Conservation (phyloP, 495 filamentous ascomycete genomes). For the Xylaria telfairii region DNA sequence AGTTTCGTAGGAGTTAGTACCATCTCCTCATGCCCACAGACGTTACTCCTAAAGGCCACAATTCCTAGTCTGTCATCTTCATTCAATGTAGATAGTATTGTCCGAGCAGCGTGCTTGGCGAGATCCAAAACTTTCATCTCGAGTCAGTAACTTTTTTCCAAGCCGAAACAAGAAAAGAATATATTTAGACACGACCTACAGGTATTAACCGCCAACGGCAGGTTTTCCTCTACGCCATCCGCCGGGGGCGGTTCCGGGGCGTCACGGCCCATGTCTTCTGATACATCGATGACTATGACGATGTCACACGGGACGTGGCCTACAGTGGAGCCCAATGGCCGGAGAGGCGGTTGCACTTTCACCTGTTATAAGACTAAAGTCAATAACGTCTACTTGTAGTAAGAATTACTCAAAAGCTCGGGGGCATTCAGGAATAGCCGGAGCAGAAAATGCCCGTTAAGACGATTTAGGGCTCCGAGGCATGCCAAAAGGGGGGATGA, state of each 20-base stretch:
- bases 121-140: slow-evolving; percentile 46
- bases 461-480: no score
- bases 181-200: neutral
- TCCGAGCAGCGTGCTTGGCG: slow-evolving; percentile 52
- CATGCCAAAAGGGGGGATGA: no score
- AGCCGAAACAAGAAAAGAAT: neutral
- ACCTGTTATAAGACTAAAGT: no score
- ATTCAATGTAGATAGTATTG: slow-evolving; percentile 50
- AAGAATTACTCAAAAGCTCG: no score
- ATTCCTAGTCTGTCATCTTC: slow-evolving; percentile 51
- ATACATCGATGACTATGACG: slow-evolving; percentile 55
- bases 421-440: no score
- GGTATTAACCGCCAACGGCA: no score
- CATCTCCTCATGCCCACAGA: slow-evolving; percentile 29
- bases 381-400: no score
- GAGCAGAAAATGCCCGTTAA: no score
- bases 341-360: slow-evolving; percentile 43
- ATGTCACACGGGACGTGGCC: slow-evolving; percentile 51
- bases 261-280: slow-evolving; percentile 46
- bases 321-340: slow-evolving; percentile 29
- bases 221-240: slow-evolving; percentile 18
- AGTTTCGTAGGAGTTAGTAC: slow-evolving; percentile 25
- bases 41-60: slow-evolving; percentile 55
- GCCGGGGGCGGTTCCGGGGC: slow-evolving; percentile 42
- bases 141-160: neutral